phyloP scores from a whole-genome alignment of 306 rosid genomes.

The Lotus japonicus region DNA sequence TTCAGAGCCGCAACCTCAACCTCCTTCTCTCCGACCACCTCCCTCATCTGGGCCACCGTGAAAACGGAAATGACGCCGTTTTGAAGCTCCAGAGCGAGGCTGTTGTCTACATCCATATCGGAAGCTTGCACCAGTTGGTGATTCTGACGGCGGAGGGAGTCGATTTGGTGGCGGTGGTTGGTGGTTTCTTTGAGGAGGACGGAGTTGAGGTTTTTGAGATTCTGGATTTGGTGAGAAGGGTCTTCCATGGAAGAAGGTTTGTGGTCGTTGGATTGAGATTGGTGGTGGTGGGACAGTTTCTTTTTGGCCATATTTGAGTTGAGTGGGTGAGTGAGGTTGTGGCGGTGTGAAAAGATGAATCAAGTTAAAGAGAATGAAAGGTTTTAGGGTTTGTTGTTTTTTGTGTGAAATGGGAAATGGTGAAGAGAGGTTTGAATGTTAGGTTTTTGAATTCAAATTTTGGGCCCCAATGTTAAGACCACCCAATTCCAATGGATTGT shows the following conservation, averaged over 20 bases:
- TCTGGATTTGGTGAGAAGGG: slow-evolving; percentile 41
- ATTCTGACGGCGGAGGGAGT: slow-evolving; percentile 28
- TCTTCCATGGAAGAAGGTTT: slow-evolving; percentile 19
- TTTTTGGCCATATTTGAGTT: slow-evolving; percentile 51
- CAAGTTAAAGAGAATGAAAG: no score
- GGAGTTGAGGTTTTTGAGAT: slow-evolving; percentile 60
- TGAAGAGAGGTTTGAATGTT: not conserved
- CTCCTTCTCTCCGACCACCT: slow-evolving; percentile 38
- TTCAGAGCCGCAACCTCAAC: slow-evolving; percentile 30
- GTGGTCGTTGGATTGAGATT: slow-evolving; percentile 14
- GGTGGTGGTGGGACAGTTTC: slow-evolving; percentile 30
- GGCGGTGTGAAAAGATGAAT: not conserved
- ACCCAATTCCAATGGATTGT: not conserved
- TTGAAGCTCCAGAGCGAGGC: slow-evolving; percentile 33
- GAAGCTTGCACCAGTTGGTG: slow-evolving; percentile 20
- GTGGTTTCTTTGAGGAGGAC: slow-evolving; percentile 53
- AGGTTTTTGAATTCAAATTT: not conserved
- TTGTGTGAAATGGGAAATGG: not conserved
- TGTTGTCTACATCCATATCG: slow-evolving; percentile 9
- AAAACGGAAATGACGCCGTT: slow-evolving; percentile 29
- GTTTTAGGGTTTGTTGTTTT: slow-evolving; percentile 21
- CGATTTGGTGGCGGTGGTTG: slow-evolving; percentile 41
- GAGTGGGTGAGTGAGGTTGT: not conserved
- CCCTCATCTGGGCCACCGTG: slow-evolving; percentile 27
- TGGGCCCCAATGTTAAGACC: not conserved